These are phyloP conservation scores for Globisporangium spiculum DNA, from an alignment of 352 stramenopile genomes.

Conservation along the genomic window DNA sequence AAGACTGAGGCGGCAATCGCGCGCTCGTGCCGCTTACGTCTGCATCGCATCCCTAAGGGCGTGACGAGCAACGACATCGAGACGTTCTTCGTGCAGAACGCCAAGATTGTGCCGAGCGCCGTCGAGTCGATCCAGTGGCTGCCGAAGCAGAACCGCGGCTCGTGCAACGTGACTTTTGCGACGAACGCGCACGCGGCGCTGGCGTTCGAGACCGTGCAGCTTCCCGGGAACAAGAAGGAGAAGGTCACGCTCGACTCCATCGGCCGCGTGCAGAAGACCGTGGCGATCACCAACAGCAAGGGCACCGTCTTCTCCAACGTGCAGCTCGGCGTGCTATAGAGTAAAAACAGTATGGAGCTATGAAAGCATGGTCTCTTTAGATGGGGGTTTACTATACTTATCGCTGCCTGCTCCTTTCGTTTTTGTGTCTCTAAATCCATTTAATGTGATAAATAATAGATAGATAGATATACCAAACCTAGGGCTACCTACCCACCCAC, in stretches of 20 bases:
- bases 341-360: neutral
- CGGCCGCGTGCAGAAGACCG: constrained; percentile 64
- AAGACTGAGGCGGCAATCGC: constrained; percentile 39
- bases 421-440: neutral
- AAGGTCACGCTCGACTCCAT: constrained; percentile 54
- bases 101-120: constrained; percentile 58
- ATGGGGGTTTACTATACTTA: neutral
- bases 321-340: constrained; percentile 40
- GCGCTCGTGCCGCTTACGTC: constrained; percentile 59
- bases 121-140: constrained; percentile 70
- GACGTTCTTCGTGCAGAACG: constrained; percentile 57
- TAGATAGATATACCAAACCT: constrained; percentile 13
- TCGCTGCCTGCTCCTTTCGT: neutral
- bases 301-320: constrained; percentile 75
- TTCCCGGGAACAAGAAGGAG: constrained; percentile 32
- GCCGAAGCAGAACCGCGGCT: constrained; percentile 64
- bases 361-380: neutral
- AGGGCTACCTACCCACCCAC: neutral
- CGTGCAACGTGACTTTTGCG: constrained; percentile 65
- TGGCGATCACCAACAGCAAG: constrained; percentile 51
- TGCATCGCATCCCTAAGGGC: constrained; percentile 75
- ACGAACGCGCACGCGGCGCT: constrained; percentile 59
- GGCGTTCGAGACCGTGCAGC: constrained; percentile 55
- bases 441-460: constrained; percentile 22
- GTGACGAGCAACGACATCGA: constrained; percentile 65